Evolutionary conservation across 768 basidiomycete genomes (phyloP), one percentile per base, ranked within the genome.

Genomic region (Sarcodon sp.): DNA sequence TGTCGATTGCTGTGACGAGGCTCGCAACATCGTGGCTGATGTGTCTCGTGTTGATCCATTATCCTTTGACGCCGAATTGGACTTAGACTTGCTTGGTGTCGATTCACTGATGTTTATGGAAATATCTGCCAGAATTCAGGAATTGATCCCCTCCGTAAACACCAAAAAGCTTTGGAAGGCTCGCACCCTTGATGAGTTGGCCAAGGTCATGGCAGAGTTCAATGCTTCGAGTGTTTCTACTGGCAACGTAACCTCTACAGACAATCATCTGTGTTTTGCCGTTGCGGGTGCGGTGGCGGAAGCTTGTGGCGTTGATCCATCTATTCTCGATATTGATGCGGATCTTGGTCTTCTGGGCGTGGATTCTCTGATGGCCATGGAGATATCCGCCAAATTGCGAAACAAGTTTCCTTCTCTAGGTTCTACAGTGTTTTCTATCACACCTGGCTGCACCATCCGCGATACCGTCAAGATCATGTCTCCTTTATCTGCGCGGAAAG

Each of bases 211-310:
- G 21, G 21, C 21, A 27, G 21, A 27, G 4, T 27, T 4, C 21
- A 27, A 4, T 27, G 39, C 39, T 27, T 15, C 39, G 7, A 13
- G 39, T 41, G 8, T 13, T 27, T 41, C 39, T 41, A 2, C 18
- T 13, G 15, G 8, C 16, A 27, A 41, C 13, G 39, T 41, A 15
- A 36, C 65, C 44, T 49, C 68, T n/a, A 45, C 60, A 35, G 46
- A 46, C 10, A 57, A 58, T n/a, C 4, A 27, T 27, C 21, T 27
- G 21, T 27, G 21, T 27, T 27, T 27, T 27, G 4, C 21, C 21
- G 57, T 75, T 8, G 35, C 66, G 8, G 49, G 55, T 10, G 60
- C 74, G 35, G 59, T 78, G 12, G 64, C 70, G 4, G 66, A 68
- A 32, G 60, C 66, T 7, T 73, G 73, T 50, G 66, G 59, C 38